Conservation (phyloP, 2,329 filamentous ascomycete species). For the Parafenestella ontariensis region DNA sequence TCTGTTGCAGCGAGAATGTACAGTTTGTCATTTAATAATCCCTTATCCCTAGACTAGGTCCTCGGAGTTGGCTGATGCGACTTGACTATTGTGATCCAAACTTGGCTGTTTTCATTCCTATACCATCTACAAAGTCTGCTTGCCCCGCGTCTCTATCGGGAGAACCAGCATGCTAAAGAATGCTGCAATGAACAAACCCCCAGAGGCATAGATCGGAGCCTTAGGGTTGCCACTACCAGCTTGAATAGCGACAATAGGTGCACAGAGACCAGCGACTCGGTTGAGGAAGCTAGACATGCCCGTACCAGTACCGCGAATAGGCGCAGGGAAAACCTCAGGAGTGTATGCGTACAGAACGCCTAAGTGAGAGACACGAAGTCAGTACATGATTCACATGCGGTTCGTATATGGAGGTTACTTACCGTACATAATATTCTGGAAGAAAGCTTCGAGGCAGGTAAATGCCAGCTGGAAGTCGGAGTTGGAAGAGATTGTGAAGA, state of each 20-base stretch:
- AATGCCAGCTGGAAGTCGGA: constrained; percentile 68
- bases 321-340: constrained; percentile 77
- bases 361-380: too few relatives aligned
- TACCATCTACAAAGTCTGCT: constrained; percentile 47
- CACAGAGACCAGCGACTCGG: constrained; percentile 69
- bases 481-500: constrained; percentile 67
- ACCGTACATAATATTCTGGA: constrained; percentile 67
- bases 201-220: constrained; percentile 53
- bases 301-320: constrained; percentile 73
- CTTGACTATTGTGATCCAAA: too few relatives aligned
- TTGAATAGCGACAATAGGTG: constrained; percentile 69
- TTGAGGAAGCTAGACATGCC: constrained; percentile 77
- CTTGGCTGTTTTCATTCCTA: background rate
- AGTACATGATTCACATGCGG: too few relatives aligned
- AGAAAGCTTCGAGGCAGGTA: constrained; percentile 72
- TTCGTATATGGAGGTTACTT: too few relatives aligned
- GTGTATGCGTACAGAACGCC: constrained; percentile 67
- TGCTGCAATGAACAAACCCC: constrained; percentile 53
- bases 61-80: too few relatives aligned
- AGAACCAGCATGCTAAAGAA: constrained; percentile 52
- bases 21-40: too few relatives aligned
- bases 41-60: too few relatives aligned
- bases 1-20: too few relatives aligned
- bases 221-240: constrained; percentile 48
- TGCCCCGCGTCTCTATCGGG: constrained; percentile 54